phyloP scores from a whole-genome alignment of 768 basidiomycete species.

The Russula compacta region DNA sequence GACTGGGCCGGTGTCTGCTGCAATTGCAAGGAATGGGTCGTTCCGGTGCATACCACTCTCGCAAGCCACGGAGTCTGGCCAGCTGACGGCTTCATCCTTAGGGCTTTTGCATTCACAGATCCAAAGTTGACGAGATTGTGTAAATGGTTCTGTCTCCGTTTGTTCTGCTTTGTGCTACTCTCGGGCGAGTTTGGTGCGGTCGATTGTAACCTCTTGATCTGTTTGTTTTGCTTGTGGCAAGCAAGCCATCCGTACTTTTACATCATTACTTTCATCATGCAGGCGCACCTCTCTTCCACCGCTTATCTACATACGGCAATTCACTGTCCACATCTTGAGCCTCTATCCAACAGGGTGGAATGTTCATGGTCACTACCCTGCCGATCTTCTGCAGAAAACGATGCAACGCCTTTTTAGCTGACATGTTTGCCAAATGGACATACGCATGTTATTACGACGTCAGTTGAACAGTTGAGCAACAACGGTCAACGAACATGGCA shows the following conservation, averaged over 20 bases:
- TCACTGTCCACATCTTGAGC: background rate
- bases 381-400: background rate
- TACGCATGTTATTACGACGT: background rate
- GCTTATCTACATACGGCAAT: background rate
- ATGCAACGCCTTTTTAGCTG: background rate
- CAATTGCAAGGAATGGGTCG: conserved; percentile 88
- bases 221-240: background rate
- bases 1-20: conserved; percentile 96
- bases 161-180: conserved; percentile 3
- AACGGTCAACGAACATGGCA: background rate
- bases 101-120: conserved; percentile 47
- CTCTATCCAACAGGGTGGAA: background rate
- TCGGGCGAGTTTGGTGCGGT: background rate
- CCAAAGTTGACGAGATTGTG: conserved; percentile 46
- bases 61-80: background rate
- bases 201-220: background rate
- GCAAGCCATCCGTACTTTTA: background rate
- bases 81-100: conserved; percentile 19
- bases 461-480: background rate
- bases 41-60: conserved; percentile 50
- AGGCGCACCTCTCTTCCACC: background rate
- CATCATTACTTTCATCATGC: background rate
- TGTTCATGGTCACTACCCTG: background rate
- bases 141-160: conserved; percentile 12
- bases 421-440: background rate